Evolutionary conservation across 2,329 filamentous ascomycete species (phyloP).

Genomic region (Claviceps capensis): DNA sequence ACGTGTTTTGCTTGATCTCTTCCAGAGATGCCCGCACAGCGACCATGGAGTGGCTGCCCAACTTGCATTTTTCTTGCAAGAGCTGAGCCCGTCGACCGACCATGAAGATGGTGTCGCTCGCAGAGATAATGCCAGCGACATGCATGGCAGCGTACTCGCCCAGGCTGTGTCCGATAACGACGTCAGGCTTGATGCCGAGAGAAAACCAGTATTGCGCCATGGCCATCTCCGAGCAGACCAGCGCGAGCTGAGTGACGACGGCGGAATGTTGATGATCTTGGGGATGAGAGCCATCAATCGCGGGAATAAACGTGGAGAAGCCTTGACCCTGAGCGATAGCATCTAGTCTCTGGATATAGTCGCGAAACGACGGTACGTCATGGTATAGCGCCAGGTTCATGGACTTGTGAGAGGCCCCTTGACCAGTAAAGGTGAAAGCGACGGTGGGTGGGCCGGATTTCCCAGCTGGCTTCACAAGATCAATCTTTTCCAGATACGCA

Average conservation of each 20-base stretch:
- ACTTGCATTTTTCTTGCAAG: constrained; percentile 49
- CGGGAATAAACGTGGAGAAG: constrained; percentile 23
- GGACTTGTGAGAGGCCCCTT: constrained; percentile 23
- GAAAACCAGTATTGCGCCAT: constrained; percentile 23
- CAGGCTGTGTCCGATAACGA: constrained; percentile 48
- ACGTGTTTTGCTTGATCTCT: constrained; percentile 25
- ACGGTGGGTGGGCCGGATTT: constrained; percentile 8
- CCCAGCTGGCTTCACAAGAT: neutral
- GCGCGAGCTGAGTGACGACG: constrained; percentile 22
- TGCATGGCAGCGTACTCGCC: constrained; percentile 64
- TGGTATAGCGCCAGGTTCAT: constrained; percentile 22
- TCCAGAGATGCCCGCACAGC: constrained; percentile 31
- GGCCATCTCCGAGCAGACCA: constrained; percentile 26
- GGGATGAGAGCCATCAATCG: constrained; percentile 30
- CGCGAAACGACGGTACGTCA: constrained; percentile 17
- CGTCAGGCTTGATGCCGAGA: constrained; percentile 39
- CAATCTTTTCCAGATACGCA: neutral
- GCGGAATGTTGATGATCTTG: constrained; percentile 6
- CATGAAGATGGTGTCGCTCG: constrained; percentile 56
- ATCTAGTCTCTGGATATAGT: constrained; percentile 20
- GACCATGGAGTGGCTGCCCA: constrained; percentile 49
- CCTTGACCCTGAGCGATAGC: constrained; percentile 17
- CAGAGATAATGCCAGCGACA: constrained; percentile 56
- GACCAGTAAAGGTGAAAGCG: constrained; percentile 32
- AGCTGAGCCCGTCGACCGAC: constrained; percentile 55